Conservation (phyloP, 306 rosid species). For the Carpinus fangiana region DNA sequence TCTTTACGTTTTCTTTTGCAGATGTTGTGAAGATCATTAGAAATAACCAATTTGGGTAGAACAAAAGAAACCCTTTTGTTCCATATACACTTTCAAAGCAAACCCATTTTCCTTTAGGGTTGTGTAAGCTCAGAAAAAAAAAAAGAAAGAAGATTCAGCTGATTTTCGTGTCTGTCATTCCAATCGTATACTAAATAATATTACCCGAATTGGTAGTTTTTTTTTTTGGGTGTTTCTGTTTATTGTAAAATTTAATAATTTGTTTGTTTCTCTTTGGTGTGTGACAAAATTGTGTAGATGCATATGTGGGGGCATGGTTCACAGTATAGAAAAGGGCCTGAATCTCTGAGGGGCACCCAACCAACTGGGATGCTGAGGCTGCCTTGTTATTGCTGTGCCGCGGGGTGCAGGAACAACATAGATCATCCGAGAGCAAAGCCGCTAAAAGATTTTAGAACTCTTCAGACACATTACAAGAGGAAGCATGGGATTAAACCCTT, state of each 20-base stretch:
- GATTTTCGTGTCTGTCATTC: too few species aligned
- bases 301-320: constrained; percentile 99
- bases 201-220: not conserved
- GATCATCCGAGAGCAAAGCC: constrained; percentile 94
- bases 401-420: constrained; percentile 95
- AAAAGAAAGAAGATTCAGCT: too few species aligned
- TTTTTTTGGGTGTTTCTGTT: constrained; percentile 11
- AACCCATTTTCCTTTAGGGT: constrained; percentile 10
- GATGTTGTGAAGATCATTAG: constrained; percentile 1
- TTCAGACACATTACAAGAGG: constrained; percentile 94
- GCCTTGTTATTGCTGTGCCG: constrained; percentile 92
- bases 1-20: constrained; percentile 19
- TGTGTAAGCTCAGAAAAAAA: not conserved
- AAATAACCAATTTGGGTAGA: not conserved
- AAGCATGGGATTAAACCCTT: constrained; percentile 96
- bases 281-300: constrained; percentile 52
- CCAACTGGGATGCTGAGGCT: constrained; percentile 97
- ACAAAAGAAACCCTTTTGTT: not conserved
- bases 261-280: not conserved
- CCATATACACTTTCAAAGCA: not conserved
- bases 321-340: constrained; percentile 95
- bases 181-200: too few species aligned
- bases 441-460: constrained; percentile 89
- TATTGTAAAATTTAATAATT: constrained; percentile 2
- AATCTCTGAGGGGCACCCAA: constrained; percentile 91